Evolutionary conservation across 352 stramenopile genomes (phyloP), one percentile per base, ranked within the genome.

Genomic region (Globisporangium okanoganense): DNA sequence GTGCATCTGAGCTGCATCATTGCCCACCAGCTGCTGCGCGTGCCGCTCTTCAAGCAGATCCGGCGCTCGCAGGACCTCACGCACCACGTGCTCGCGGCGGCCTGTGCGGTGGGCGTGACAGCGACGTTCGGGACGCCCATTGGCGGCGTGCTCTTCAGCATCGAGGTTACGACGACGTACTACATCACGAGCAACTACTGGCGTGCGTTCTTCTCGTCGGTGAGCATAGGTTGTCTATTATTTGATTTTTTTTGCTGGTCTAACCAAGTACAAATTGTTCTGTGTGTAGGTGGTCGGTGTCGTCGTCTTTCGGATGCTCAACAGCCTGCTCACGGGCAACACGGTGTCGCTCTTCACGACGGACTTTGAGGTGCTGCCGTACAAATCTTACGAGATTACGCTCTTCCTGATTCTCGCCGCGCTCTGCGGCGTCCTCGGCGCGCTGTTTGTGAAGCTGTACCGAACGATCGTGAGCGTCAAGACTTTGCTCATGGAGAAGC

Each of bases 151-250:
- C 66, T 92, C 5, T 92, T 92, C 54, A 87, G 73, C 58, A 88
- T 92, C 35, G 83, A 92, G 57, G 85, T 94, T 54, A 97, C 90
- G 0, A 87, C 79, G 33, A 90, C 82, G 31, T 90, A 89, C 67
- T 97, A 97, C 76, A 79, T 94, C 61, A 90, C 85, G 41, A 85
- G 75, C 47, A 96, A 95, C 66, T 94, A 97, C 62, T 95, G 87
- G 78, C 79, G 84, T n/a, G 85, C 82, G 3, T 96, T 97, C 72
- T 92, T 97, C 62, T 87, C 81, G 25, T 93, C 89, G 10, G 67
- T 67, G 52, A 10, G 50, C 33, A 9, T 9, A 12, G 7, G 16
- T 40, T 41, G 8, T 18, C 43, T 33, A 16, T 8, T 27, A n/a
- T 41, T 18, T 45, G 40, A 45, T 22, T 22, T 22, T 54, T 14